Percentiles rank a stretch among this genome's conserved stretches.
phyloP scores from a whole-genome alignment of 1,139 yeast genomes.

The Pichia sp. region DNA sequence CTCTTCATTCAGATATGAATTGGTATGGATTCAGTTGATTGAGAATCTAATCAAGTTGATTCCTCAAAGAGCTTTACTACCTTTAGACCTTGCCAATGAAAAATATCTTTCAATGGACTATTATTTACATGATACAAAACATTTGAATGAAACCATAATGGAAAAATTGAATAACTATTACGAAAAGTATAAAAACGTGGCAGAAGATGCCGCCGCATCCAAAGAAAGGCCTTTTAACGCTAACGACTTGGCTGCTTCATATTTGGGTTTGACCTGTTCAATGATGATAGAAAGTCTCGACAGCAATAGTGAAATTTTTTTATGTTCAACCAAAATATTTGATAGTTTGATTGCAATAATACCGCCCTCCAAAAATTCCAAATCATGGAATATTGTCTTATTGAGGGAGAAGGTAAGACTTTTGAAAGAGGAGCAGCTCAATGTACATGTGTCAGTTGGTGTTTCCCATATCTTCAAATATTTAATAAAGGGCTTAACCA shows the following conservation, averaged over 20 bases:
- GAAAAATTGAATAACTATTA: conserved; percentile 25
- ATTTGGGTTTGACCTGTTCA: conserved; percentile 37
- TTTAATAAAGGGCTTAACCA: conserved; percentile 31
- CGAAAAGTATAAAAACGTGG: background rate
- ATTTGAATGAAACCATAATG: conserved; percentile 22
- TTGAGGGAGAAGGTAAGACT: conserved; percentile 35
- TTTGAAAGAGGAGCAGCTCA: conserved; percentile 22
- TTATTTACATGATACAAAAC: conserved; percentile 8
- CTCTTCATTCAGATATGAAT: conserved; percentile 23
- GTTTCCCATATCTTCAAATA: conserved; percentile 43
- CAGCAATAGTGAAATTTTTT: conserved; percentile 26
- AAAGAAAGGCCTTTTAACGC: conserved; percentile 40
- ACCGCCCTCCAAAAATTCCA: conserved; percentile 37
- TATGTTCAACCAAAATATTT: conserved; percentile 38
- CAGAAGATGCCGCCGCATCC: background rate
- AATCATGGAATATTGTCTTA: conserved; percentile 31
- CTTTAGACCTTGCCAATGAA: conserved; percentile 39
- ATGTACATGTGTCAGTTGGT: conserved; percentile 41
- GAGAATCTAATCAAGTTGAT: conserved; percentile 42
- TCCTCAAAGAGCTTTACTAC: conserved; percentile 56
- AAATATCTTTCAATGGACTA: conserved; percentile 15
- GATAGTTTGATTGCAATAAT: conserved; percentile 43
- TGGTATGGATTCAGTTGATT: conserved; percentile 31
- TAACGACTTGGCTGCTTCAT: conserved; percentile 42
- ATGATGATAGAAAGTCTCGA: conserved; percentile 35